Evolutionary conservation across 805 yeast species (phyloP), one percentile per base, ranked within the genome.

Genomic region (Pichia californica): DNA sequence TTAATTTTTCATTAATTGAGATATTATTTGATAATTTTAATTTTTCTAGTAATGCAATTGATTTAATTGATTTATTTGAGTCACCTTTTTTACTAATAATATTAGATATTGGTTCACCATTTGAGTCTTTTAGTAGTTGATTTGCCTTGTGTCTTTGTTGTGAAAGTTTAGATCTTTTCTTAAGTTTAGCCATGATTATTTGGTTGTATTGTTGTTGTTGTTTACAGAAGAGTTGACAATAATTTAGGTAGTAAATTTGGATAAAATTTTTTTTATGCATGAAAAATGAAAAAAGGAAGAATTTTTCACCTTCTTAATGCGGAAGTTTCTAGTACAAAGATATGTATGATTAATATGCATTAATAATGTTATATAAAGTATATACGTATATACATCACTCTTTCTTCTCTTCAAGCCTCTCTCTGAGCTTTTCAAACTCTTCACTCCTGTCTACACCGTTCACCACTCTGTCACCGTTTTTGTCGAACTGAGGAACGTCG

Each of bases 1-100:
- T 77, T 0, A 84, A 71, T 46, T 87, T 73, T 47, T 89, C 96
- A 55, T 81, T 81, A 3, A 85, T 76, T 7, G 77, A 69, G 1
- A 77, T 18, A 13, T 21, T 62, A 3, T 88, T 75, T n/a, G 33
- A n/a, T 19, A 35, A 19, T 40, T 74, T 66, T 44, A 89, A 66
- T 53, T 85, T 79, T 43, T 74, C 70, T 18, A 88, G 67, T 49
- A 89, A 64, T 1, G 95, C 93, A 27, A 76, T 58, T 46, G 88
- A 74, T 55, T 77, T 82, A 45, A 74, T 52, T 11, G 50, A 21
- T 21, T 76, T 48, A 26, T 51, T 47, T 26, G 46, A 42, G 69
- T 69, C 38, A 7, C 27, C 38, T 21, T 20, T 18, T 2, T 27
- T 37, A n/a, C n/a, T n/a, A n/a, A n/a, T n/a, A n/a, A n/a, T n/a